Conservation (phyloP, 106 monocot genomes). For the Phalaenopsis equestris region DNA sequence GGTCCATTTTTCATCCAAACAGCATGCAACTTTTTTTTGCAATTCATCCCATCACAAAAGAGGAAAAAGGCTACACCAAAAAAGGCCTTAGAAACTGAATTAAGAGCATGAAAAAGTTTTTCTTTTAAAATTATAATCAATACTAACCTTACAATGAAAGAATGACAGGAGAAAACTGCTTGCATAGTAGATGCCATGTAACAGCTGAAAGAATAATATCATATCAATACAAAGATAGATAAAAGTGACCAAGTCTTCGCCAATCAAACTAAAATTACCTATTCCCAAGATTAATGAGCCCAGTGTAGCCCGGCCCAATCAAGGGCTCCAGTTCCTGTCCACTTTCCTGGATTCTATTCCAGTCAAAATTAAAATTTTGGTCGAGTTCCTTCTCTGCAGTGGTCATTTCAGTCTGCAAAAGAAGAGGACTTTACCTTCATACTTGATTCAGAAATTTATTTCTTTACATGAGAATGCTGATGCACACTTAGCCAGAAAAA, state of each 20-base stretch:
- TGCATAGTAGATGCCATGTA: conserved; percentile 95
- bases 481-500: background rate
- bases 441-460: background rate
- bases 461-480: background rate
- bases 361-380: conserved; percentile 92
- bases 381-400: conserved; percentile 94
- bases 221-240: background rate
- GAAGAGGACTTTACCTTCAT: conserved; percentile 6
- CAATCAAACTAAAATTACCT: conserved; percentile 34
- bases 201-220: conserved; percentile 45
- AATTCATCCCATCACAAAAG: background rate
- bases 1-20: background rate
- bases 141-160: conserved; percentile 65
- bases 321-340: conserved; percentile 74
- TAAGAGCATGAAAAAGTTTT: background rate
- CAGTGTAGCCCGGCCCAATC: conserved; percentile 93
- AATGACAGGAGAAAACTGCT: conserved; percentile 70
- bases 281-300: conserved; percentile 91
- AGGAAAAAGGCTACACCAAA: background rate
- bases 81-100: background rate
- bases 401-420: conserved; percentile 93
- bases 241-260: background rate
- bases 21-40: background rate
- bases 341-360: conserved; percentile 98
- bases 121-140: background rate